Conservation (phyloP, 2,329 filamentous ascomycete genomes). For the Scedosporium apiospermum region DNA sequence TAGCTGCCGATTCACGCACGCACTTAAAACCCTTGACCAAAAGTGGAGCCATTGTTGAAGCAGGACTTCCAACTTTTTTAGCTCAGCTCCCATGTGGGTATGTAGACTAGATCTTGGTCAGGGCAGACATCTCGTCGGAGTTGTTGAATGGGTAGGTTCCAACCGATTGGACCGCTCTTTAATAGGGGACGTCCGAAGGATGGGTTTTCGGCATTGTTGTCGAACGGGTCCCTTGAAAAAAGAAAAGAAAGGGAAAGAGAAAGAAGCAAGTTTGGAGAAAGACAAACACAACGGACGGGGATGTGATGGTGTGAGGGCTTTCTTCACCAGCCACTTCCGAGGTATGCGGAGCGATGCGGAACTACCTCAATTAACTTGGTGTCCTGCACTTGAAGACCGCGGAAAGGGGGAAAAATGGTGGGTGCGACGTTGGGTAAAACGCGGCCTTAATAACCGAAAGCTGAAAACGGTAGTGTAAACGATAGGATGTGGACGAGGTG, state of each 20-base stretch:
- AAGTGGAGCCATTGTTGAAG: neutral
- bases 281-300: neutral
- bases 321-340: neutral
- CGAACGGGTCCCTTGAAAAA: neutral
- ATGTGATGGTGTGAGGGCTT: neutral
- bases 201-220: neutral
- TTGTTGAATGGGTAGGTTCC: neutral
- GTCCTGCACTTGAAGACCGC: no score
- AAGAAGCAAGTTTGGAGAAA: neutral
- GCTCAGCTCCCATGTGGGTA: no score
- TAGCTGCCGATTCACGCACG: neutral
- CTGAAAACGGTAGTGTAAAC: neutral
- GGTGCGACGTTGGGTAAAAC: neutral
- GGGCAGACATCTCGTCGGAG: neutral
- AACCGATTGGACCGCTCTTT: neutral
- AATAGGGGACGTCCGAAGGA: neutral
- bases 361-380: no score
- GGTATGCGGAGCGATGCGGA: neutral
- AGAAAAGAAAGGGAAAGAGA: neutral
- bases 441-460: neutral
- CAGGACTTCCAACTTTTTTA: neutral
- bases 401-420: no score
- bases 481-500: neutral
- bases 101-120: neutral
- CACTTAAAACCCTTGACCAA: neutral